Conservation (phyloP, 2,329 filamentous ascomycete species). For the Cercospora zeae-maydis region DNA sequence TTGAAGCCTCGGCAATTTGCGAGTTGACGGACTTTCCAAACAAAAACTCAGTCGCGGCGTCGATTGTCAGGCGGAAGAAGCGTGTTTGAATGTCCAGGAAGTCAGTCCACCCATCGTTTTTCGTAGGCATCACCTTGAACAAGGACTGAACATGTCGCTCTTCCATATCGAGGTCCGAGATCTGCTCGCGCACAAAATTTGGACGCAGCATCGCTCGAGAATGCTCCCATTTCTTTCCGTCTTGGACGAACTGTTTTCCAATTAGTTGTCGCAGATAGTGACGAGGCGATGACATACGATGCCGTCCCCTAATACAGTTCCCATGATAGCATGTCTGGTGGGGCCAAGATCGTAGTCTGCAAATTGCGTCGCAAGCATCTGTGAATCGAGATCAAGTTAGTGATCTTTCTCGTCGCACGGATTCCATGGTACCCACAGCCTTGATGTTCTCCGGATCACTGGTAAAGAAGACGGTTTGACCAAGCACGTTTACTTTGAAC, state of each 20-base stretch:
- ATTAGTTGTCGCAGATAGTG: neutral
- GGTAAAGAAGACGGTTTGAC: slow-evolving; percentile 31
- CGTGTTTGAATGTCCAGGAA: slow-evolving; percentile 37
- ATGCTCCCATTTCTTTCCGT: slow-evolving; percentile 39
- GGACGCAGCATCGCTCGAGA: slow-evolving; percentile 38
- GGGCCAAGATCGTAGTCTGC: slow-evolving; percentile 34
- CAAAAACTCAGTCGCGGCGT: slow-evolving; percentile 50
- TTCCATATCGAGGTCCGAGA: slow-evolving; percentile 37
- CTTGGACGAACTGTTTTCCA: slow-evolving; percentile 30
- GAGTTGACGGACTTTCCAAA: slow-evolving; percentile 40
- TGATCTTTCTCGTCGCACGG: neutral
- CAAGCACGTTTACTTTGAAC: slow-evolving; percentile 27
- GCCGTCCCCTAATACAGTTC: slow-evolving; percentile 32
- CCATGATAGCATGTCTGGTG: slow-evolving; percentile 31
- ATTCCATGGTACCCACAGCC: slow-evolving; percentile 16
- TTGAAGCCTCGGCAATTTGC: slow-evolving; percentile 36
- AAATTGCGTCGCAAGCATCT: slow-evolving; percentile 34
- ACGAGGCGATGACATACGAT: slow-evolving; percentile 22
- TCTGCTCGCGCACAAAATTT: slow-evolving; percentile 40
- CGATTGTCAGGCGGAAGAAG: slow-evolving; percentile 50
- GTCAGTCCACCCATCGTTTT: slow-evolving; percentile 33
- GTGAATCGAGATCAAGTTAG: neutral
- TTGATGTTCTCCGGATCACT: slow-evolving; percentile 38
- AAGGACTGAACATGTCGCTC: slow-evolving; percentile 38
- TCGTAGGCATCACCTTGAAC: slow-evolving; percentile 32